Evolutionary conservation across 352 stramenopile species (phyloP).

Genomic region (Globisporangium nodosum): DNA sequence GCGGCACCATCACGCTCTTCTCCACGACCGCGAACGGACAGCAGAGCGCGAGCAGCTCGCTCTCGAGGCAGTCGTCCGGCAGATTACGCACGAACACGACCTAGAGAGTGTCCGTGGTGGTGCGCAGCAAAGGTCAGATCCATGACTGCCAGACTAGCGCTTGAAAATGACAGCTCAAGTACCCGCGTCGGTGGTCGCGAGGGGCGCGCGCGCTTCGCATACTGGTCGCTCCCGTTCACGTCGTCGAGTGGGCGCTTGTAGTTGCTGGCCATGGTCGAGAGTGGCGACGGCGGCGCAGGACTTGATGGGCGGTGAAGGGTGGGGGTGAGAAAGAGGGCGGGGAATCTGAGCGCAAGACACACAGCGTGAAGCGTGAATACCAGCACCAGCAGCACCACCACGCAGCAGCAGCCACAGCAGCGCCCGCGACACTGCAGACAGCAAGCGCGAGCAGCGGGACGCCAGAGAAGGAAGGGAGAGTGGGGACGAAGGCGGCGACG

Average conservation of each 20-base stretch:
- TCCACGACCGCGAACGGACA: slow-evolving; percentile 79
- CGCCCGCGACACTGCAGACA: too few relatives aligned
- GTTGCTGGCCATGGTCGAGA: slow-evolving; percentile 9
- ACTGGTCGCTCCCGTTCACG: slow-evolving; percentile 15
- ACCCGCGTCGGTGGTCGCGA: slow-evolving; percentile 40
- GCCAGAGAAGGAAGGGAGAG: not conserved
- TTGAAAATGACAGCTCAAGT: slow-evolving; percentile 5
- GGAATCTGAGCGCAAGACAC: slow-evolving; percentile 10
- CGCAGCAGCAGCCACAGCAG: not conserved
- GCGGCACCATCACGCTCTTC: slow-evolving; percentile 67
- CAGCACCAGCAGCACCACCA: not conserved
- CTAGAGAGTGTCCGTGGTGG: slow-evolving; percentile 19
- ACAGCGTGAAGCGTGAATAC: slow-evolving; percentile 11
- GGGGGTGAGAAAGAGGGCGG: not conserved
- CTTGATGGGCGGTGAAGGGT: not conserved
- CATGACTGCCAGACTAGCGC: not conserved
- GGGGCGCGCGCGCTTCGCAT: slow-evolving; percentile 33
- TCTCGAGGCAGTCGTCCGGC: slow-evolving; percentile 73
- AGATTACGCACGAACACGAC: slow-evolving; percentile 77
- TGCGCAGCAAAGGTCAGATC: not conserved
- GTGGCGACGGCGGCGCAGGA: not conserved
- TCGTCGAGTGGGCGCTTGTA: slow-evolving; percentile 45
- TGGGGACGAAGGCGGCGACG: not conserved
- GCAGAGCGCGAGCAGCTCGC: slow-evolving; percentile 74
- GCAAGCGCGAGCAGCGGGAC: too few relatives aligned